phyloP scores from a whole-genome alignment of 441 rosid genomes.

The Euphorbia corollata region DNA sequence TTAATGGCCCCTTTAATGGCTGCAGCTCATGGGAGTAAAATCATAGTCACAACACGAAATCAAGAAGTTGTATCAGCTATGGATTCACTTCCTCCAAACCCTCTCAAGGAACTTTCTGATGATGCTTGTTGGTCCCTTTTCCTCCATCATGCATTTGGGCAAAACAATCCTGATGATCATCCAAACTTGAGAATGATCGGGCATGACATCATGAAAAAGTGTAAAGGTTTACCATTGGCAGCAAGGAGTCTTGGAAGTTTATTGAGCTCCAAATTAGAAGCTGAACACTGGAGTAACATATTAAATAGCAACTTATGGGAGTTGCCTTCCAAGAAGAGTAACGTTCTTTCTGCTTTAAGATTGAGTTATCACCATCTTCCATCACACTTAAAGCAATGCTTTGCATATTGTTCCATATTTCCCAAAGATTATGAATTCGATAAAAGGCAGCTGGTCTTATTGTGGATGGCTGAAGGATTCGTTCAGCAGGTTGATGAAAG shows the following conservation, averaged over 20 bases:
- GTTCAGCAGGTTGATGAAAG: not conserved
- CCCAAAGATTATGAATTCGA: conserved; percentile 19
- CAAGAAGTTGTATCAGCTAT: not conserved
- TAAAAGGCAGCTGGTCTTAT: conserved; percentile 9
- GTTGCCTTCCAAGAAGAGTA: not conserved
- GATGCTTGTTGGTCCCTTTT: conserved; percentile 5
- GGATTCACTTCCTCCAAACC: not conserved
- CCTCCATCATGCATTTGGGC: conserved; percentile 4
- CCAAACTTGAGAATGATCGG: not conserved
- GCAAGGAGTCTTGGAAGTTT: not conserved
- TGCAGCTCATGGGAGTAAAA: not conserved
- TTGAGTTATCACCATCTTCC: conserved; percentile 1
- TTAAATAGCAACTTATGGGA: not conserved
- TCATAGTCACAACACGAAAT: not conserved
- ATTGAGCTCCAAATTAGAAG: not conserved
- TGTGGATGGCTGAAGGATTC: conserved; percentile 24
- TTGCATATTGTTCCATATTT: conserved; percentile 23
- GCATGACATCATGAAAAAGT: not conserved
- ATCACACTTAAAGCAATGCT: conserved; percentile 14
- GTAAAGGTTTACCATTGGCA: conserved; percentile 6
- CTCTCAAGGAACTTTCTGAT: not conserved
- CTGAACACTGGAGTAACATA: not conserved
- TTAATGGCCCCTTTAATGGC: not conserved
- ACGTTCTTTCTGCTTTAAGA: conserved; percentile 4
- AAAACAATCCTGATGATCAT: not conserved